A percentile compares a stretch with the other conserved stretches of the same genome.
Conservation (phyloP, 257 asterid species). For the Echites panduratus region DNA sequence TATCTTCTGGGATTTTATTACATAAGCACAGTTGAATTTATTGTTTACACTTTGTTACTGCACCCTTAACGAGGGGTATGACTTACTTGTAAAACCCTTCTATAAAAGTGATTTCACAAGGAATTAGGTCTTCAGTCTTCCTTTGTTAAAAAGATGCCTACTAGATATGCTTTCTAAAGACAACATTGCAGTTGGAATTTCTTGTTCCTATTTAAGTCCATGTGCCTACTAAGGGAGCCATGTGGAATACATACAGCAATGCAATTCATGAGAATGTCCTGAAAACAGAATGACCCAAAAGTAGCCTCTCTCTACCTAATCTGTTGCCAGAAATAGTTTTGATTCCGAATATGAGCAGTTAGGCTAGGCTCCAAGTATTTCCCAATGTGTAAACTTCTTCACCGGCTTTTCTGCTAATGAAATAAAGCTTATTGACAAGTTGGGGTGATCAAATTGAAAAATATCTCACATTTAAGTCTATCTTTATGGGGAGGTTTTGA, state of each 20-base stretch:
- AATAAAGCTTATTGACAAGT: no score
- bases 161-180: background rate
- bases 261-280: background rate
- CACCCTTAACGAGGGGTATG: background rate
- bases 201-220: background rate
- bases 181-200: background rate
- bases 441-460: no score
- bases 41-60: background rate
- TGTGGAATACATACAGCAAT: no score
- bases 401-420: no score
- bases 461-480: no score
- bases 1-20: no score
- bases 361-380: background rate
- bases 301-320: background rate
- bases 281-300: background rate
- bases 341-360: no score
- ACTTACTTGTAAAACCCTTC: background rate
- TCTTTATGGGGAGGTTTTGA: no score
- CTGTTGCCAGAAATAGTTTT: background rate
- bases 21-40: no score
- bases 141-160: background rate
- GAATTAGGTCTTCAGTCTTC: background rate
- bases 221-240: no score
- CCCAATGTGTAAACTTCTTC: no score
- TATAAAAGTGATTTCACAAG: background rate